Base-by-base conservation (phyloP, 1,139 yeast genomes). In the Yamadazyma triangularis region DNA sequence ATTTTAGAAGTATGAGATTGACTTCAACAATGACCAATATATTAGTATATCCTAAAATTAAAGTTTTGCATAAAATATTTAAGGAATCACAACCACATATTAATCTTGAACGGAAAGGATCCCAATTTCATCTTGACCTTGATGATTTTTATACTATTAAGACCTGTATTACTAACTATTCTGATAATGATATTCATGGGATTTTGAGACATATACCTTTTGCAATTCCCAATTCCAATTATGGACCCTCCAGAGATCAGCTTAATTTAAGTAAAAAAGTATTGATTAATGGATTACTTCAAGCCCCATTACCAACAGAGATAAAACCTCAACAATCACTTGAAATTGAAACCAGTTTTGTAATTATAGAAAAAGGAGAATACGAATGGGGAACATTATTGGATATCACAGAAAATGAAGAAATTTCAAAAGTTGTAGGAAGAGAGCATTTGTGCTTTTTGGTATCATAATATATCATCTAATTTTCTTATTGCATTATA, bases 311-410 rank as follows among this genome's bases (percentile, higher is more conserved):
- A 8, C 58, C 78, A 2, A 43, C 57, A 0, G 48, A 53, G 2
- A 48, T 84, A 1, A 44, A 42, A 2, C 68, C 81, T 0, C 73
- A 74, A 0, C 66, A 58, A 15, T 24, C 25, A 2, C 20, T 25
- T 4, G 29, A 23, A 6, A 51, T 74, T 11, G 62, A 61, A 13
- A 47, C 79, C 30, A 79, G 86, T 4, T 71, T 80, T 34, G 70
- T 78, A 13, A 67, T 82, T 13, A 57, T 86, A 30, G 84, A 79
- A 31, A 67, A 70, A 25, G 95, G 95, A 2, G 82, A 77, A 33
- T 84, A 78, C 48, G 89, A 82, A 51, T 83, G 94, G 87, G 85
- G 88, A 0, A 71, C 78, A 0, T 56, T 83, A 2, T 64, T 84
- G 40, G 94, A 85, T 39, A 70, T 68, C 18, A 37, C 50, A 13